A percentile compares a stretch with the other conserved stretches of the same genome.
These are phyloP conservation scores for Musa acuminata DNA, from an alignment of 176 grass and related monocot genomes.

Conservation along the genomic window DNA sequence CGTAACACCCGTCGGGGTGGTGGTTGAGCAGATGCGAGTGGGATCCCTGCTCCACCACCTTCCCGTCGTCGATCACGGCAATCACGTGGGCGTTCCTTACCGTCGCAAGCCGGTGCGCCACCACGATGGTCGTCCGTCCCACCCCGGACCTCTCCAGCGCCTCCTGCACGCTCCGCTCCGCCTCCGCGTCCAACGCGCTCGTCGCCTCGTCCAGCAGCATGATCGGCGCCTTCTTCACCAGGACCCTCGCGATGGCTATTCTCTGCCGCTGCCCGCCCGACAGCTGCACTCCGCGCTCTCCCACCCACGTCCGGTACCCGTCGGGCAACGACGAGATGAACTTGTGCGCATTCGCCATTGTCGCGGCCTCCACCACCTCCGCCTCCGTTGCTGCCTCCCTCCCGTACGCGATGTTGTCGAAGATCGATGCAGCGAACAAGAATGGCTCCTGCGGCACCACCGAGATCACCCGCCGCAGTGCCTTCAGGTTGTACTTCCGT, in stretches of 20 bases:
- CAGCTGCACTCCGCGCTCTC: constrained; percentile 40
- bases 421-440: constrained; percentile 37
- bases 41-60: constrained; percentile 88
- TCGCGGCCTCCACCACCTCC: constrained; percentile 30
- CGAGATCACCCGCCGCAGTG: constrained; percentile 29
- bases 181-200: constrained; percentile 32
- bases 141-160: constrained; percentile 18
- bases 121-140: constrained; percentile 28
- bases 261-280: constrained; percentile 44
- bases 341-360: constrained; percentile 35
- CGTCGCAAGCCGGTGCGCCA: constrained; percentile 38
- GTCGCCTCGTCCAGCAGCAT: constrained; percentile 40
- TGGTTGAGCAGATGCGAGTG: constrained; percentile 81
- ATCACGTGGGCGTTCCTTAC: constrained; percentile 43
- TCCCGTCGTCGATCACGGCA: constrained; percentile 88
- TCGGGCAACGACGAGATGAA: constrained; percentile 33
- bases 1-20: constrained; percentile 71
- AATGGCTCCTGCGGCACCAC: constrained; percentile 47
- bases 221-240: constrained; percentile 24
- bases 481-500: constrained; percentile 22
- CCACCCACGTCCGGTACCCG: constrained; percentile 38
- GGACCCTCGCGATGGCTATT: constrained; percentile 27
- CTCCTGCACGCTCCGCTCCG: constrained; percentile 31
- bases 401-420: constrained; percentile 40
- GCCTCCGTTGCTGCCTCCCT: constrained; percentile 30